Evolutionary conservation across 257 asterid genomes (phyloP), one percentile per base, ranked within the genome.

Genomic region (Solanum lycopersicoides): DNA sequence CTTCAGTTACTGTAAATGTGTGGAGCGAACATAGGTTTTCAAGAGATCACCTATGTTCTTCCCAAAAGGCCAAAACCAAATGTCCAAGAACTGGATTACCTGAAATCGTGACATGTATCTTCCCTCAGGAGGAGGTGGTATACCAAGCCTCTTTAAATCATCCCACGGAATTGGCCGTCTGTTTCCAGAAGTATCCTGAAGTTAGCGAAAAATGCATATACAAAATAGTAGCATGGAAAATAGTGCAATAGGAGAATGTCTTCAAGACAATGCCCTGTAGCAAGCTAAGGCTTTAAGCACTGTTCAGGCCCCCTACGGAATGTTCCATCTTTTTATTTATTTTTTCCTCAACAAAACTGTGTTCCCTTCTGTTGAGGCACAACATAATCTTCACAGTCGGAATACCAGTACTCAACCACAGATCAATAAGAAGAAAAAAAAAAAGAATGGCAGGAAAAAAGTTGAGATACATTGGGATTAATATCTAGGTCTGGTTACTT

Each of bases 91-190:
- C 68, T 44, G 45, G 53, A 32, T 72, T 82, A 95, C 98, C 97
- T 95, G 93, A 92, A 91, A 93, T 56, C 98, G 97, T 7, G 98
- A 91, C 97, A 91, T 91, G 88, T 96, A 97, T 90, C 95, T 93
- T 89, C 97, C 98, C 89, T 93, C 98, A 2, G 99, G 99, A 80
- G 99, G 99, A 76, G 94, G 94, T 82, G 95, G 93, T 86, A 96
- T 97, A 71, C 99, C 99, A 25, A 97, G 98, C 94, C 93, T 94
- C 92, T 94, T 94, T 86, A 97, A 87, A 59, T 96, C 99, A 88
- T 94, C 99, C 28, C 83, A 87, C 68, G 99, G 99, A 86, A 97
- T 93, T 85, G 79, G 95, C 65, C 95, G 93, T 91, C 99, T 96
- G 93, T 75, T 89, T 77, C 68, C 69, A 30, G 3, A 32, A 82